Evolutionary conservation across 177 flowering plant species (phyloP).

Genomic region (Vitis hybrid): DNA sequence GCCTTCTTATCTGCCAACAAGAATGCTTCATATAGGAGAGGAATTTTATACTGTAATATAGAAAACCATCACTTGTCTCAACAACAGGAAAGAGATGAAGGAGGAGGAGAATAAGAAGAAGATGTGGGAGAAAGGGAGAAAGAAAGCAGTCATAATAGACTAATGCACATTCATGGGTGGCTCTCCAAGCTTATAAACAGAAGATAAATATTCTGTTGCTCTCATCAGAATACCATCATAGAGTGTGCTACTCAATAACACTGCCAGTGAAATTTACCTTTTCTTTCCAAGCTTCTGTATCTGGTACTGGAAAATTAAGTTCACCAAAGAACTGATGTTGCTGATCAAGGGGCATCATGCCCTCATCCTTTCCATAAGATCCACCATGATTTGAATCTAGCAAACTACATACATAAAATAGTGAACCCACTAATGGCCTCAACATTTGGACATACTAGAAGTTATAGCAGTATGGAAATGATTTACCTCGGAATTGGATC

Average conservation of each 20-base stretch:
- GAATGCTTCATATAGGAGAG: background rate
- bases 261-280: constrained; percentile 39
- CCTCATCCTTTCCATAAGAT: constrained; percentile 43
- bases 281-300: constrained; percentile 85
- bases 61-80: too few species aligned
- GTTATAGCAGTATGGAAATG: constrained; percentile 4
- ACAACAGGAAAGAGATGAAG: background rate
- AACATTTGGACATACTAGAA: background rate
- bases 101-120: background rate
- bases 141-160: background rate
- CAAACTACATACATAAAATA: constrained; percentile 33
- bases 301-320: constrained; percentile 61
- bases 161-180: background rate
- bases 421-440: background rate
- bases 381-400: constrained; percentile 79
- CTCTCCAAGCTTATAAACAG: background rate
- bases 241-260: background rate
- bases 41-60: background rate
- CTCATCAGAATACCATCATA: background rate
- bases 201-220: background rate
- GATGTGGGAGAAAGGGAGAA: background rate
- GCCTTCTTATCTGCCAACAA: constrained; percentile 47
- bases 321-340: constrained; percentile 69
- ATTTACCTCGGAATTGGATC: constrained; percentile 56
- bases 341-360: constrained; percentile 55